phyloP scores from a whole-genome alignment of 2,329 filamentous ascomycete species.

The Magnaporthiopsis incrustans region DNA sequence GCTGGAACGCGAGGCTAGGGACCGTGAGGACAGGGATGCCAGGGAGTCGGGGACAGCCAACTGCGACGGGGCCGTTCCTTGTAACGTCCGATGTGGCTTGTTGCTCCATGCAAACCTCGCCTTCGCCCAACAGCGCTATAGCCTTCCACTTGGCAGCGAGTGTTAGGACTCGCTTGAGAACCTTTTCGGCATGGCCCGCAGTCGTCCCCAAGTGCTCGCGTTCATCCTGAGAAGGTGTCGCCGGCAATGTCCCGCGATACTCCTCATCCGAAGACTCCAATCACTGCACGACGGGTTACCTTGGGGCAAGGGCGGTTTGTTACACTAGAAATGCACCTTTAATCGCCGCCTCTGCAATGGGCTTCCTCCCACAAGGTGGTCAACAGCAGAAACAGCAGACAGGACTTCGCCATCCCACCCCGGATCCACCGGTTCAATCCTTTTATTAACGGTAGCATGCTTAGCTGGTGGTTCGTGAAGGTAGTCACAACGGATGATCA shows the following conservation, averaged over 20 bases:
- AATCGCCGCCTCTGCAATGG: too few species aligned
- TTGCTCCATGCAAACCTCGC: background rate
- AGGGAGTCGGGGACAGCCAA: conserved; percentile 38
- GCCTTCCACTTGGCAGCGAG: background rate
- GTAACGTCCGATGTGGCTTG: background rate
- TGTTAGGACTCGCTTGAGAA: background rate
- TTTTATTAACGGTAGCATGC: background rate
- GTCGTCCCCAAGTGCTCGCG: background rate
- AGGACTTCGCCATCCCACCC: too few species aligned
- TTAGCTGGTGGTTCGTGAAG: too few species aligned
- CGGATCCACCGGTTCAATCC: too few species aligned
- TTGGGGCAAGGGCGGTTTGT: too few species aligned
- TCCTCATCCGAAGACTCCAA: background rate
- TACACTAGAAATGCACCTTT: too few species aligned
- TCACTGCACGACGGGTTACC: too few species aligned
- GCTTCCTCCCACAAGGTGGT: too few species aligned
- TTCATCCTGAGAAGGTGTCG: background rate
- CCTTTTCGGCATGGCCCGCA: background rate
- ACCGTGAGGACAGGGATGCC: conserved; percentile 20
- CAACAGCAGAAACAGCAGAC: too few species aligned
- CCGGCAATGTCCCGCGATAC: background rate
- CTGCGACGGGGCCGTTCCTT: background rate
- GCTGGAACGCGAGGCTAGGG: conserved; percentile 31
- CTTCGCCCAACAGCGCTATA: background rate
- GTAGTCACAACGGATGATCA: too few species aligned